Percentiles rank a stretch among this genome's conserved stretches.
Conservation (phyloP, 352 stramenopile genomes). For the Globisporangium cederbergense region DNA sequence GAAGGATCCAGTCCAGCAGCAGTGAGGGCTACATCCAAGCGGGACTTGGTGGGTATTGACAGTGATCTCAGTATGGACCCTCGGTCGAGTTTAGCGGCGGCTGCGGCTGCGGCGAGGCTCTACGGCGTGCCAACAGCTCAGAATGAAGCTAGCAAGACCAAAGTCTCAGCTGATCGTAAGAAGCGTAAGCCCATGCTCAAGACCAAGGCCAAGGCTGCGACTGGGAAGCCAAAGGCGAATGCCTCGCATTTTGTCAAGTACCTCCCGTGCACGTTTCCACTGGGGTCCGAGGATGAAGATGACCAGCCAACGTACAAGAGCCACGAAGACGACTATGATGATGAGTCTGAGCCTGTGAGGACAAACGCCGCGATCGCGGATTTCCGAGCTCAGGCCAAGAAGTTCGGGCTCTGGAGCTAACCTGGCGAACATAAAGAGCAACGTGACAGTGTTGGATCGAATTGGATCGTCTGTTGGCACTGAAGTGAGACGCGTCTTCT, state of each 20-base stretch:
- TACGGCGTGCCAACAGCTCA: constrained; percentile 20
- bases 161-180: background rate
- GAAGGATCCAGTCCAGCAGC: background rate
- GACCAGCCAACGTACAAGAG: constrained; percentile 9
- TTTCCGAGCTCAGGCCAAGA: constrained; percentile 35
- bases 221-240: constrained; percentile 1
- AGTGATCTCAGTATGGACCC: constrained; percentile 5
- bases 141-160: background rate
- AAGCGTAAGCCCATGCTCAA: background rate
- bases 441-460: background rate
- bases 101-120: constrained; percentile 28
- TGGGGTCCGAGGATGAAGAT: constrained; percentile 16
- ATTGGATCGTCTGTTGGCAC: background rate
- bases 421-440: background rate
- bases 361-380: constrained; percentile 24
- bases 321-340: background rate
- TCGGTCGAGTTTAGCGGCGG: constrained; percentile 26
- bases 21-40: background rate
- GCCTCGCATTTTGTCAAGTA: constrained; percentile 7
- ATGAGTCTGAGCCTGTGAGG: background rate
- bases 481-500: background rate
- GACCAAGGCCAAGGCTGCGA: background rate
- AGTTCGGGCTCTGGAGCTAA: constrained; percentile 46
- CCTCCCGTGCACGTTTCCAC: background rate
- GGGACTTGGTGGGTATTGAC: background rate